A percentile compares a stretch with the other conserved stretches of the same genome.
Conservation (phyloP, 192 early-diverging fungal species). For the Geranomyces variabilis region DNA sequence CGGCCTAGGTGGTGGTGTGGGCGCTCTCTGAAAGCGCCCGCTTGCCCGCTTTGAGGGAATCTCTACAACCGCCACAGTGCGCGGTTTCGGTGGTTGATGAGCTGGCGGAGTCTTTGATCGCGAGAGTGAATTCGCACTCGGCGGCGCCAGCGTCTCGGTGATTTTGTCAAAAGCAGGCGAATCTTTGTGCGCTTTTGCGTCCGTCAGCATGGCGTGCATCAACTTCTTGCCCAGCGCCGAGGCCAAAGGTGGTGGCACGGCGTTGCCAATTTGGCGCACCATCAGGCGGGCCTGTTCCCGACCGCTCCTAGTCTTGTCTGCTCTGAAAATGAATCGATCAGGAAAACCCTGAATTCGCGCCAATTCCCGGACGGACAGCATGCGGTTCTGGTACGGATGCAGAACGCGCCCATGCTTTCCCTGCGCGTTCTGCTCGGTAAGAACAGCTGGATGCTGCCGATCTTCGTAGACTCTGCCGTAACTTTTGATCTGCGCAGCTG, state of each 20-base stretch:
- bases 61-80: not conserved
- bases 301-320: slow-evolving; percentile 1
- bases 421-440: slow-evolving; percentile 66
- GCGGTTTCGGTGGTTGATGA: not conserved
- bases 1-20: not conserved
- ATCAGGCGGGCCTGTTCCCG: slow-evolving; percentile 40
- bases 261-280: slow-evolving; percentile 72
- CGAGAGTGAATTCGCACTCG: not conserved
- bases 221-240: slow-evolving; percentile 59
- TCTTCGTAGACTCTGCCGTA: slow-evolving; percentile 67
- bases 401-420: slow-evolving; percentile 66
- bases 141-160: not conserved
- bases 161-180: not conserved
- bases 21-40: not conserved
- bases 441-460: slow-evolving; percentile 58
- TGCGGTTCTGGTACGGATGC: slow-evolving; percentile 64
- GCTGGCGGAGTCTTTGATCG: not conserved
- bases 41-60: not conserved
- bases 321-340: slow-evolving; percentile 57
- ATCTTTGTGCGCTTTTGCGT: not conserved
- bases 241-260: slow-evolving; percentile 70
- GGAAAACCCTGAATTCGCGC: slow-evolving; percentile 76
- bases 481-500: slow-evolving; percentile 42
- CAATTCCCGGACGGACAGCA: slow-evolving; percentile 63
- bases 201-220: slow-evolving; percentile 38